A percentile compares a stretch with the other conserved stretches of the same genome.
phyloP scores from a whole-genome alignment of 805 yeast genomes.

The Myxozyma kluyveri region DNA sequence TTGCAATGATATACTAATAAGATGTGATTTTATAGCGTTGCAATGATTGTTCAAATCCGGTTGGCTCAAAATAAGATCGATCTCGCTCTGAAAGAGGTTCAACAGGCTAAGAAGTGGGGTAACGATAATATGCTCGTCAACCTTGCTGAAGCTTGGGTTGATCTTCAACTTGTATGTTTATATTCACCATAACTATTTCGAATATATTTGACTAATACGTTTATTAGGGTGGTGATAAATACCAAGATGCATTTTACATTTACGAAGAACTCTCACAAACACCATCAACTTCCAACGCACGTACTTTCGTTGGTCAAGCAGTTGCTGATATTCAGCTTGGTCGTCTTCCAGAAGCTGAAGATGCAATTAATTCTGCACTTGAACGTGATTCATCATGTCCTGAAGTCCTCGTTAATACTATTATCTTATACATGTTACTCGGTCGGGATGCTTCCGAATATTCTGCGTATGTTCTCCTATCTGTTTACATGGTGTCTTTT shows the following conservation, averaged over 20 bases:
- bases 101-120: slow-evolving; percentile 48
- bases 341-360: slow-evolving; percentile 79
- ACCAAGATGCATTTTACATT: slow-evolving; percentile 44
- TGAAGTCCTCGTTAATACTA: slow-evolving; percentile 56
- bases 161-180: slow-evolving; percentile 41
- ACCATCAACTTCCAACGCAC: slow-evolving; percentile 47
- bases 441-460: slow-evolving; percentile 41
- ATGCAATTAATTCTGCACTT: slow-evolving; percentile 46
- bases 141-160: slow-evolving; percentile 72
- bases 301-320: slow-evolving; percentile 60
- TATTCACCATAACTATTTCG: slow-evolving; percentile 54
- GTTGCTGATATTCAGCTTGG: slow-evolving; percentile 75
- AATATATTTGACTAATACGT: neutral
- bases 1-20: neutral
- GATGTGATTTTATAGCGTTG: slow-evolving; percentile 33
- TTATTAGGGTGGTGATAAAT: slow-evolving; percentile 36
- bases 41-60: slow-evolving; percentile 40
- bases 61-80: slow-evolving; percentile 46
- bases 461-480: slow-evolving; percentile 13
- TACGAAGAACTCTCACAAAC: slow-evolving; percentile 74
- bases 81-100: slow-evolving; percentile 48
- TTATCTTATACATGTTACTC: slow-evolving; percentile 58
- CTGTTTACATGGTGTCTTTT: neutral
- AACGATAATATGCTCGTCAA: slow-evolving; percentile 76
- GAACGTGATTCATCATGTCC: slow-evolving; percentile 42